These are phyloP conservation scores for Cadophora malorum DNA, from an alignment of 2,329 filamentous ascomycete species.

Conservation along the genomic window DNA sequence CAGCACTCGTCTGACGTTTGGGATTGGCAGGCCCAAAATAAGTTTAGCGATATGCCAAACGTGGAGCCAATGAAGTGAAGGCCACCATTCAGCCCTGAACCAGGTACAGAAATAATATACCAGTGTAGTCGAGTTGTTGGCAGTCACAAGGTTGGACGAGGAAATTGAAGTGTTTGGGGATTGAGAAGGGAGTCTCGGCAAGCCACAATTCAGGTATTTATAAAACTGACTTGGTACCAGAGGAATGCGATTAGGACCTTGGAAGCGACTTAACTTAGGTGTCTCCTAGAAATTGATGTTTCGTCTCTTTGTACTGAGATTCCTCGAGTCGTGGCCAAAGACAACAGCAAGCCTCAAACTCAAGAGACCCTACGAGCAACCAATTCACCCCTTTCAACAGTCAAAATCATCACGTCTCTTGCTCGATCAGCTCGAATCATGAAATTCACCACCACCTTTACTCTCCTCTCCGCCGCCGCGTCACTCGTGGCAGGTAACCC, in stretches of 20 bases:
- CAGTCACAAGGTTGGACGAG: neutral
- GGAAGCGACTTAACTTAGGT: neutral
- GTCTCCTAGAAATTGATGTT: neutral
- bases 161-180: slow-evolving; percentile 7
- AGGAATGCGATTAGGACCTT: neutral
- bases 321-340: neutral
- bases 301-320: neutral
- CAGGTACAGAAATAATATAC: neutral
- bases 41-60: neutral
- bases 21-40: slow-evolving; percentile 18
- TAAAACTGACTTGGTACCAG: neutral
- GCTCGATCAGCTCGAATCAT: neutral
- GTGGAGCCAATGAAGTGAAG: neutral
- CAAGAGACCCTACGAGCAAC: neutral
- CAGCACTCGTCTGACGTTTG: neutral
- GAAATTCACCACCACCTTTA: neutral
- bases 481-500: neutral
- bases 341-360: neutral
- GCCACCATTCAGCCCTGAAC: neutral
- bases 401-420: neutral
- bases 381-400: neutral
- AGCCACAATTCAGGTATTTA: slow-evolving; percentile 5
- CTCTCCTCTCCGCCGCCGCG: neutral
- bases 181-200: neutral
- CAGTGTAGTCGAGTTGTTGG: neutral